A percentile compares a stretch with the other conserved stretches of the same genome.
These are phyloP conservation scores for Kluyveromyces dobzhanskii DNA, from an alignment of 805 yeast genomes.

Conservation along the genomic window DNA sequence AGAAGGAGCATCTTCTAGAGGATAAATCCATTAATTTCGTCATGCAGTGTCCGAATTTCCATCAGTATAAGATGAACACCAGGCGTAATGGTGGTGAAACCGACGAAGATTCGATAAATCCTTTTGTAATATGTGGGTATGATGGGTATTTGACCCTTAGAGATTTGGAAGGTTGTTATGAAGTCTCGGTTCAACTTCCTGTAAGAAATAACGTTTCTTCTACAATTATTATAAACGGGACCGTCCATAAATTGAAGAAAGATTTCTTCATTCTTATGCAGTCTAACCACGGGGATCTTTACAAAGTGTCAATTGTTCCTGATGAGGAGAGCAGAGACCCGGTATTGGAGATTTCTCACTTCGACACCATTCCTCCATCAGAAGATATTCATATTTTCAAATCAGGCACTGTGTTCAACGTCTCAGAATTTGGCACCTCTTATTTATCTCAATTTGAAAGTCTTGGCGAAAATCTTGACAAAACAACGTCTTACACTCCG, in stretches of 20 bases:
- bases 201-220: constrained; percentile 25
- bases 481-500: constrained; percentile 25
- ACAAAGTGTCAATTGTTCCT: constrained; percentile 50
- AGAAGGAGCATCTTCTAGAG: constrained; percentile 31
- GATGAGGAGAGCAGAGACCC: constrained; percentile 33
- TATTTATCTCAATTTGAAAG: constrained; percentile 70
- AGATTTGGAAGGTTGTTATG: constrained; percentile 31
- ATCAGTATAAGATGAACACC: constrained; percentile 16
- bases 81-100: constrained; percentile 28
- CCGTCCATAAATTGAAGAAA: constrained; percentile 55
- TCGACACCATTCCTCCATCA: constrained; percentile 66
- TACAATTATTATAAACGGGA: constrained; percentile 43
- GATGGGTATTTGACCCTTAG: constrained; percentile 46
- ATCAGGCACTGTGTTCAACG: constrained; percentile 69
- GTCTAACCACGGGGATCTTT: constrained; percentile 62
- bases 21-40: constrained; percentile 39
- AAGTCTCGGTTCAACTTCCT: constrained; percentile 48
- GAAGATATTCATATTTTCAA: constrained; percentile 51
- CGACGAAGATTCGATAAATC: constrained; percentile 45
- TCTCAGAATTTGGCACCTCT: constrained; percentile 55
- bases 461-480: constrained; percentile 44
- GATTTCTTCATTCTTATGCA: constrained; percentile 65
- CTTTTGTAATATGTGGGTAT: constrained; percentile 46
- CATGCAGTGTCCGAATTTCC: constrained; percentile 53
- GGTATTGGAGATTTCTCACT: constrained; percentile 48